Evolutionary conservation across 192 early-diverging fungal genomes (phyloP), one percentile per base, ranked within the genome.

Genomic region (Gamsiella multidivaricata): DNA sequence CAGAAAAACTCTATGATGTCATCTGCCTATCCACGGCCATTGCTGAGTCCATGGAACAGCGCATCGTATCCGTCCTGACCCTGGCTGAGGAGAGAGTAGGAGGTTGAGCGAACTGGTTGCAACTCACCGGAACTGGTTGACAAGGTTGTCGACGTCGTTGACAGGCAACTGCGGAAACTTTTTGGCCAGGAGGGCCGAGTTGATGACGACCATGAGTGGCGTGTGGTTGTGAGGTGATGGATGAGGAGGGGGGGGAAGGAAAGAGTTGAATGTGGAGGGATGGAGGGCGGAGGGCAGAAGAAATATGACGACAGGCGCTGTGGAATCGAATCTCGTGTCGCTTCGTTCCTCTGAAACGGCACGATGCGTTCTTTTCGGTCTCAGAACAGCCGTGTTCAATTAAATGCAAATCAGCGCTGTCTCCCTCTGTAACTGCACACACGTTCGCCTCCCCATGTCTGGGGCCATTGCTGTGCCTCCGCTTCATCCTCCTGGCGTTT

Each of bases 121-220:
- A n/a, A 54, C 78, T 78, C 80, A 87, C 85, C 79, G 57, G 76
- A 87, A 87, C 56, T 84, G 81, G 62, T 79, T 80, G 54, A 84
- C 84, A 20, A 87, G 81, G 15, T 53, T 43, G 64, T 83, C 84
- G 55, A 87, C 84, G 64, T 87, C 85, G 58, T 82, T 81, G 33
- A 80, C 81, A 53, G 80, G 79, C 10, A 87, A 39, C 29, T 81
- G 65, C 17, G 85, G 85, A 47, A 82, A 87, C 58, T 83, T 87
- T 66, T 80, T 82, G 49, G 78, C 76, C 43, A 87, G 68, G n/a
- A 79, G 79, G 51, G 84, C 82, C 50, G 83, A 82, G 75, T 87
- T 87, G 41, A 82, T 63, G 50, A 83, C 80, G 36, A 82, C 81
- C 83, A 84, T 87, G 69, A 31, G 10, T 41, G 34, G 18, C 9